A percentile compares a stretch with the other conserved stretches of the same genome.
phyloP scores from a whole-genome alignment of 2,329 filamentous ascomycete species.

The Capronia americana region DNA sequence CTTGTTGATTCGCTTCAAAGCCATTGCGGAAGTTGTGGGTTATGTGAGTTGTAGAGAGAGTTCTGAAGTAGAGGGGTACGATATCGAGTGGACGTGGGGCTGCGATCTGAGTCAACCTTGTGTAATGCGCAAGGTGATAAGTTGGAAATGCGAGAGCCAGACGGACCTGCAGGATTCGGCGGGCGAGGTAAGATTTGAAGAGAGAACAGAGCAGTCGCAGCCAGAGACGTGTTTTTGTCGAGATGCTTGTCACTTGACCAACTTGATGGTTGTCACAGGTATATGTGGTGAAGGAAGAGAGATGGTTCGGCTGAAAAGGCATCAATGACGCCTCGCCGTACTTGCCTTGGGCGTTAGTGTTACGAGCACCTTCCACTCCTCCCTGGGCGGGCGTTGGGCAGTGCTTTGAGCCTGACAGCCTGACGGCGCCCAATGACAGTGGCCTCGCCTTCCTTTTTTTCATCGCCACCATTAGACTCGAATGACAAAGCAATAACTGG shows the following conservation, averaged over 20 bases:
- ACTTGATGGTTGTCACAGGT: conserved; percentile 10
- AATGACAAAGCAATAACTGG: background rate
- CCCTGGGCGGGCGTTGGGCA: background rate
- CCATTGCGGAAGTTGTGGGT: conserved; percentile 48
- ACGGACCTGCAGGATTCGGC: conserved; percentile 19
- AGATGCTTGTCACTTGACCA: conserved; percentile 24
- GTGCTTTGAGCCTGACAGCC: background rate
- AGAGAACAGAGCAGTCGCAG: conserved; percentile 18
- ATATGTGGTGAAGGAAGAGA: conserved; percentile 26
- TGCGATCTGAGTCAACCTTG: conserved; percentile 32
- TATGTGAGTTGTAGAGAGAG: conserved; percentile 20
- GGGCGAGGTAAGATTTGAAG: conserved; percentile 13
- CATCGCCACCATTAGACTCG: background rate
- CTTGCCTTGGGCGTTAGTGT: conserved; percentile 5
- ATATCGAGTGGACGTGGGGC: conserved; percentile 33
- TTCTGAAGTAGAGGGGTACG: conserved; percentile 28
- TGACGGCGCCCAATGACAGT: background rate
- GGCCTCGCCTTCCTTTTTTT: background rate
- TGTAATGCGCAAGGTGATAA: conserved; percentile 10
- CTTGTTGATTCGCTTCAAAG: conserved; percentile 62
- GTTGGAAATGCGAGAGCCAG: conserved; percentile 1
- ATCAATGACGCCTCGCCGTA: background rate
- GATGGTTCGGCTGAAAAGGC: conserved; percentile 9
- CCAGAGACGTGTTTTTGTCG: conserved; percentile 16
- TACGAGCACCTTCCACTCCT: background rate